Evolutionary conservation across 108 stramenopile genomes (phyloP).

Genomic region (Cyclotella distinguenda): DNA sequence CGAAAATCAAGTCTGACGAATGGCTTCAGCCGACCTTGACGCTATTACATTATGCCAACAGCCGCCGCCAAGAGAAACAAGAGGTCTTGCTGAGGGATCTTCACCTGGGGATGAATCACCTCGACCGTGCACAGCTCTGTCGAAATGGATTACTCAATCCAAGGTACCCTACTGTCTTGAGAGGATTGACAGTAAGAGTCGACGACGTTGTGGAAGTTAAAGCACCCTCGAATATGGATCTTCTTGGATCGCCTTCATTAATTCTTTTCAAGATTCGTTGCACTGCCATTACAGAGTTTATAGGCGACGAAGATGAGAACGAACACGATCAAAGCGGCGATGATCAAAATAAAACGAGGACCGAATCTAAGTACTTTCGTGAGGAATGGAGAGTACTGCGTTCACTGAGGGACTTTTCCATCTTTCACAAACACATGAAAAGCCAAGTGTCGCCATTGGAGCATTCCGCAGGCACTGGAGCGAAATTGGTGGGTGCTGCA

Average conservation of each 20-base stretch:
- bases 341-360: slow-evolving; percentile 3
- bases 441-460: slow-evolving; percentile 61
- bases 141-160: slow-evolving; percentile 77
- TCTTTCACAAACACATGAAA: slow-evolving; percentile 84
- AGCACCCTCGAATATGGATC: slow-evolving; percentile 48
- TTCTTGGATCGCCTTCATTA: slow-evolving; percentile 38
- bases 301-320: slow-evolving; percentile 44
- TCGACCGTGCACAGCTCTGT: slow-evolving; percentile 78
- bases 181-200: slow-evolving; percentile 53
- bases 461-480: slow-evolving; percentile 67
- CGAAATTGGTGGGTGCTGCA: slow-evolving; percentile 69
- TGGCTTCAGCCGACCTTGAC: slow-evolving; percentile 66
- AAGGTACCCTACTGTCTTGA: slow-evolving; percentile 67
- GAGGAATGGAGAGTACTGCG: slow-evolving; percentile 86
- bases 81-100: slow-evolving; percentile 71
- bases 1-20: slow-evolving; percentile 67
- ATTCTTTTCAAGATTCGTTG: slow-evolving; percentile 74
- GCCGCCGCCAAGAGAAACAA: slow-evolving; percentile 56
- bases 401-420: slow-evolving; percentile 77
- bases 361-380: slow-evolving; percentile 38
- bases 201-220: slow-evolving; percentile 67
- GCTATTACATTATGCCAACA: slow-evolving; percentile 70
- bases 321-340: too few species aligned
- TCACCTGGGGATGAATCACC: slow-evolving; percentile 78
- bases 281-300: slow-evolving; percentile 58